Evolutionary conservation across 2,329 filamentous ascomycete genomes (phyloP), one percentile per base, ranked within the genome.

Genomic region (Pezicula carpinea): DNA sequence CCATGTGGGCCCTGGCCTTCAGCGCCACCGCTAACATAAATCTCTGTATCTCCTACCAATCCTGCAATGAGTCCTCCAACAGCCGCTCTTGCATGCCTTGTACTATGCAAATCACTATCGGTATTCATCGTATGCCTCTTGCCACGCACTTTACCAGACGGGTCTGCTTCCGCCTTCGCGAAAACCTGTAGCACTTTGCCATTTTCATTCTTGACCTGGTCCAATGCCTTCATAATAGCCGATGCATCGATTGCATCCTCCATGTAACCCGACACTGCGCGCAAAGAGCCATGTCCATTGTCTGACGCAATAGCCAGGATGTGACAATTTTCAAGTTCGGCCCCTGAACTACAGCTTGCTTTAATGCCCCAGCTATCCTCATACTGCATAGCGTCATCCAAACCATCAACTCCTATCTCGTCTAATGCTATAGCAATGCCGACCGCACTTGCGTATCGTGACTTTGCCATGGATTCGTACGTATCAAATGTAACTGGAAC

Each of bases 391-490:
- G 54, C 49, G 21, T 51, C 51, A 38, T 60, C 49, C 4, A 62
- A 49, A 14, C 52, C 42, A 38, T 22, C 43, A 10, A 49, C 45
- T 2, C 43, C 11, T 4, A 64, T 43, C 44, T 63, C 60, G 5
- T 52, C 55, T 10, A 62, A 51, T 23, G 62, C 63, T 10, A 57
- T 44, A 3, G 57, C 57, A 21, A 64, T 59, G 8, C 63, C 61
- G 5, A 64, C 49, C 2, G 63, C 61, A 23, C 56, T 59, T 10
- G 61, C 62, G 43, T 64, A 63, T 7, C 62, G 53, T 10, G 62
- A 65, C 50, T 57, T 59, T 19, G 62, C 61, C 61, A 65, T 65
- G 13, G 59, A 62, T 43, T 64, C 56, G 41, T 65, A 65, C 3
- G 61, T 64, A 43, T 64, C 59, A 5, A 53, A 54, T 5, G 61